Evolutionary conservation across 177 flowering plant species (phyloP), one percentile per base, ranked within the genome.

Genomic region (Vitis hybrid): DNA sequence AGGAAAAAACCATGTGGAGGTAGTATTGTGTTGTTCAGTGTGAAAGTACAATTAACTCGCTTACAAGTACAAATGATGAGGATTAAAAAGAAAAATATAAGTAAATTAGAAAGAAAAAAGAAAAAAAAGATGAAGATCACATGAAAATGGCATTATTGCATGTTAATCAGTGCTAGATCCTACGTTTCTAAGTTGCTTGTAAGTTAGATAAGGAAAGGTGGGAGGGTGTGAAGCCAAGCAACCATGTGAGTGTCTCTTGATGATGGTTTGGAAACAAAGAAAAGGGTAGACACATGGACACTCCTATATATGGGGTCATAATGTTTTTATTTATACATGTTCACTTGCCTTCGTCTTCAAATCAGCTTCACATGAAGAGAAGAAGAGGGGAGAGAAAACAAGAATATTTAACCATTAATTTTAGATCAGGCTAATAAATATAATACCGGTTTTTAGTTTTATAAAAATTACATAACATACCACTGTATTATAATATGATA

Each of bases 281-380:
- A 65, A 74, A 69, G 64, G 61, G 55, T 15, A 66, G 61, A 39
- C 32, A 62, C 11, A 59, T 21, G 65, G 70, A 68, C 60, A 63
- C 21, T 49, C 17, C n/a, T 50, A 17, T 23, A 23, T 23, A 23
- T 18, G 65, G 65, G 68, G 71, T 65, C 65, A 50, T 72, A 11
- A 58, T 54, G 39, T 4, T 50, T 18, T 45, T 66, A 50, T 60
- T 62, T 71, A 60, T 57, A 50, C 7, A 60, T 57, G 21, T 60
- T 15, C 45, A 67, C 64, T 64, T 75, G 74, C 78, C 81, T 75
- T 79, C 70, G 14, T 56, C 60, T 80, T 63, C 73, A 82, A 80
- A 75, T 65, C 56, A 60, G 68, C 55, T 49, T 69, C 77, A 77
- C 81, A 77, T 75, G 75, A 62, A 63, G 58, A 60, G 34, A 54